Percentiles rank a stretch among this genome's conserved stretches.
These are phyloP conservation scores for Curvularia lunata DNA, from an alignment of 2,329 filamentous ascomycete genomes.

Conservation along the genomic window DNA sequence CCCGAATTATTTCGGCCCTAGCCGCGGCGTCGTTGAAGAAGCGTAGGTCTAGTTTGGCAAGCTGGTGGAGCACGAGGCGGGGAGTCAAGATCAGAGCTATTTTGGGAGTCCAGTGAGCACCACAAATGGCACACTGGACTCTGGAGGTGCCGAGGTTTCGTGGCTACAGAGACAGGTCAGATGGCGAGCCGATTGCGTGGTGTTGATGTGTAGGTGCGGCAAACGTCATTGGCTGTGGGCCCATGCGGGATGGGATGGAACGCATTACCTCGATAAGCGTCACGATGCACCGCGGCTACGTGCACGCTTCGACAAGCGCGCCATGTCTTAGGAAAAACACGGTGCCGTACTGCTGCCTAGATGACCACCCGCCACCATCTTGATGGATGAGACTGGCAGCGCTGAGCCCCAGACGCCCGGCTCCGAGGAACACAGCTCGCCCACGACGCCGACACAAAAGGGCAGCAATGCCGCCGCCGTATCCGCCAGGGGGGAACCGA, in stretches of 20 bases:
- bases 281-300: slow-evolving; percentile 10
- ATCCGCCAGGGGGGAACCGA: slow-evolving; percentile 22
- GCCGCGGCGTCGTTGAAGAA: slow-evolving; percentile 1
- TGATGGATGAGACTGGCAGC: slow-evolving; percentile 40
- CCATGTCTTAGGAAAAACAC: slow-evolving; percentile 13
- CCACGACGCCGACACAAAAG: slow-evolving; percentile 49
- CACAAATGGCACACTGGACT: background rate
- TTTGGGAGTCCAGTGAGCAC: background rate
- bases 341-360: slow-evolving; percentile 11
- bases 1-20: background rate
- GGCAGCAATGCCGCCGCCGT: slow-evolving; percentile 35
- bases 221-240: slow-evolving; percentile 19
- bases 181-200: background rate
- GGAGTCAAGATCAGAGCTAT: background rate
- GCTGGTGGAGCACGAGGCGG: background rate
- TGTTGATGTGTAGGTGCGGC: background rate
- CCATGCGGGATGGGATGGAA: slow-evolving; percentile 10
- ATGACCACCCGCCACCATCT: slow-evolving; percentile 28
- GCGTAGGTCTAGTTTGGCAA: background rate
- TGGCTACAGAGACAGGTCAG: background rate
- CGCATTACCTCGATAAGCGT: slow-evolving; percentile 15
- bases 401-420: slow-evolving; percentile 32
- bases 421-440: slow-evolving; percentile 21
- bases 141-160: background rate
- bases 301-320: slow-evolving; percentile 6